A percentile compares a stretch with the other conserved stretches of the same genome.
Evolutionary conservation across 2,329 filamentous ascomycete genomes (phyloP).

Genomic region (Rosellinia necatrix): DNA sequence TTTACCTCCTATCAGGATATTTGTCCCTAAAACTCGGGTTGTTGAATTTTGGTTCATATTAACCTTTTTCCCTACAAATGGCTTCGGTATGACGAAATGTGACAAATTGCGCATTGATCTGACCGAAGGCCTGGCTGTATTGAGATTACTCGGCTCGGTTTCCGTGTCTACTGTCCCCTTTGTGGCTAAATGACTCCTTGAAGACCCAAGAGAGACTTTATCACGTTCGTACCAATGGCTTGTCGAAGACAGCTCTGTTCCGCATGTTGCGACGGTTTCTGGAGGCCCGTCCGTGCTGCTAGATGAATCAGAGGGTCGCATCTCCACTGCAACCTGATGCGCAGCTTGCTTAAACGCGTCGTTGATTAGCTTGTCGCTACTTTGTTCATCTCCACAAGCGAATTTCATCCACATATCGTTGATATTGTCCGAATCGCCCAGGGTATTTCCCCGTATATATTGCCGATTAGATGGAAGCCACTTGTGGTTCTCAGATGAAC

Average conservation of each 20-base stretch:
- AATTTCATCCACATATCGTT: conserved; percentile 41
- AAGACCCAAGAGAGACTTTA: conserved; percentile 3
- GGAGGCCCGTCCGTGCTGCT: conserved; percentile 4
- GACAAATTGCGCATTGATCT: conserved; percentile 10
- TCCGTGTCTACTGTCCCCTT: conserved; percentile 28
- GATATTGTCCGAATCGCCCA: conserved; percentile 12
- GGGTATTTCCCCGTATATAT: background rate
- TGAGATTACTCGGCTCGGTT: conserved; percentile 24
- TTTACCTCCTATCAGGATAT: background rate
- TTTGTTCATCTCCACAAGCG: conserved; percentile 30
- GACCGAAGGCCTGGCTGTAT: conserved; percentile 28
- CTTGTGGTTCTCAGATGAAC: background rate
- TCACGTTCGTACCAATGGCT: background rate
- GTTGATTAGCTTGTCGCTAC: conserved; percentile 32
- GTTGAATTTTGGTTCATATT: background rate
- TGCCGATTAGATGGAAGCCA: background rate
- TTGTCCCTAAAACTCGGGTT: background rate
- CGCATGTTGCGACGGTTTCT: conserved; percentile 23
- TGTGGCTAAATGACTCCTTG: conserved; percentile 29
- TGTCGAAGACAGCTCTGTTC: conserved; percentile 3
- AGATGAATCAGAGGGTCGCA: conserved; percentile 32
- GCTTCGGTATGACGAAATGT: conserved; percentile 34
- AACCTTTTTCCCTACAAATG: conserved; percentile 37
- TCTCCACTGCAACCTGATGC: conserved; percentile 34
- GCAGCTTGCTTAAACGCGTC: conserved; percentile 35